A percentile compares a stretch with the other conserved stretches of the same genome.
Conservation (phyloP, 2,329 filamentous ascomycete genomes). For the Exophiala lecanii-corni region DNA sequence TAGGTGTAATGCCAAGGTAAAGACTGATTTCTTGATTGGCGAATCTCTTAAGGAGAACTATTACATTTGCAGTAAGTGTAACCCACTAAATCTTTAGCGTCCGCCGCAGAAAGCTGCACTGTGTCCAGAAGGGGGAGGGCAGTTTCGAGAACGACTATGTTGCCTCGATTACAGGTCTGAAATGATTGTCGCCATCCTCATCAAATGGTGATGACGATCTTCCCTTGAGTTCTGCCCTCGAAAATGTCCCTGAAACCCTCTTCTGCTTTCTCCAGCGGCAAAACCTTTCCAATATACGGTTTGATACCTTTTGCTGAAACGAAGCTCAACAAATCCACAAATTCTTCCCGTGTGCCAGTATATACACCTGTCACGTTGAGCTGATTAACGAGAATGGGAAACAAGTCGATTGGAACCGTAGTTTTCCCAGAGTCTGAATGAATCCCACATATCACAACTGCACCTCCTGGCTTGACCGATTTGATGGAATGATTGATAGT, state of each 20-base stretch:
- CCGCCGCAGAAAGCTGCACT: background rate
- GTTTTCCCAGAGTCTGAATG: conserved; percentile 12
- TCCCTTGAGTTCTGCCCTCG: conserved; percentile 16
- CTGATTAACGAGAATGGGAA: conserved; percentile 12
- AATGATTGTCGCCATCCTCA: no score
- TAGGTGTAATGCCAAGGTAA: no score
- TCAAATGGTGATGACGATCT: conserved; percentile 17
- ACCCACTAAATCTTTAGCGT: background rate
- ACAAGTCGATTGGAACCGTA: conserved; percentile 8
- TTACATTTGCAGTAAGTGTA: no score
- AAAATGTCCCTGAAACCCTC: conserved; percentile 17
- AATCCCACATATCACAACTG: conserved; percentile 16
- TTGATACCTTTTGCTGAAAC: conserved; percentile 13
- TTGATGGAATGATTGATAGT: conserved; percentile 15
- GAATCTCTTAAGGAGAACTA: no score
- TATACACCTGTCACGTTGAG: conserved; percentile 15
- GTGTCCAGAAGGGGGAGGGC: background rate
- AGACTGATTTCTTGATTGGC: no score
- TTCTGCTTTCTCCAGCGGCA: conserved; percentile 10
- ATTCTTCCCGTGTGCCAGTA: conserved; percentile 19
- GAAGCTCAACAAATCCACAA: conserved; percentile 16
- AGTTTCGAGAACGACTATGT: background rate
- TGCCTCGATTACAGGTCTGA: no score
- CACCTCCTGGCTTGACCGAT: conserved; percentile 15
- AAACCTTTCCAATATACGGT: conserved; percentile 17